A percentile compares a stretch with the other conserved stretches of the same genome.
phyloP scores from a whole-genome alignment of 345 rosid genomes.

The Arabidopsis arenosa region DNA sequence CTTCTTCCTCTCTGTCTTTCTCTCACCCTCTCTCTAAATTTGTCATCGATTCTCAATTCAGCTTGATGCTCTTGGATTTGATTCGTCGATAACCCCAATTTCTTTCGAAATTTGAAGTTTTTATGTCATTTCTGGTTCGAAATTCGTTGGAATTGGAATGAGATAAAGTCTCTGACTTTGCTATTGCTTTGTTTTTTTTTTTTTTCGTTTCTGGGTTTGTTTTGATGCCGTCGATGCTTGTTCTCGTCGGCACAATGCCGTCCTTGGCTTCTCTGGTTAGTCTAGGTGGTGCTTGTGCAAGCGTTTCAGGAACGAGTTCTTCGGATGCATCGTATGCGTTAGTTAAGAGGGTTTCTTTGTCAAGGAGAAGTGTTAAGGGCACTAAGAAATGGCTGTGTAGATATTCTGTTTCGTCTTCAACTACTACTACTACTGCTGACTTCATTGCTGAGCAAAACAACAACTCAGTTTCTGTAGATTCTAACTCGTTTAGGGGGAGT shows the following conservation, averaged over 20 bases:
- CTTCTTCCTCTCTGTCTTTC: conserved; percentile 23
- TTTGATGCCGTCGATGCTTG: conserved; percentile 62
- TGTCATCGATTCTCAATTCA: conserved; percentile 12
- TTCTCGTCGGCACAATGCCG: conserved; percentile 82
- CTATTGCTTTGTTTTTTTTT: conserved; percentile 16
- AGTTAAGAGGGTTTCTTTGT: conserved; percentile 64
- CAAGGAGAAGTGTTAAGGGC: conserved; percentile 53
- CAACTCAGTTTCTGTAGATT: conserved; percentile 58
- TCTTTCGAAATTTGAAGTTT: conserved; percentile 4
- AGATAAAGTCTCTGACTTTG: conserved; percentile 35
- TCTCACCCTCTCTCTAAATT: conserved; percentile 24
- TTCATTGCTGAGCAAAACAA: conserved; percentile 66
- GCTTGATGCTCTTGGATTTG: conserved; percentile 21
- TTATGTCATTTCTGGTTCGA: conserved; percentile 20
- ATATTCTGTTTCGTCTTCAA: conserved; percentile 67
- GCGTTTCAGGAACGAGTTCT: conserved; percentile 50
- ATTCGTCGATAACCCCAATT: conserved; percentile 21
- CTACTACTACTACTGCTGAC: conserved; percentile 54
- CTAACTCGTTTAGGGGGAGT: conserved; percentile 54
- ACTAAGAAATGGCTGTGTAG: conserved; percentile 75
- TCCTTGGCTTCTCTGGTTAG: conserved; percentile 71
- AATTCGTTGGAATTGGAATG: conserved; percentile 21
- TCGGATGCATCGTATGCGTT: conserved; percentile 60
- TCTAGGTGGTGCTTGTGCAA: conserved; percentile 55
- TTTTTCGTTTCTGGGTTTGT: conserved; percentile 27